These are phyloP conservation scores for Aureobasidium sp. DNA, from an alignment of 2,329 filamentous ascomycete genomes.

Conservation along the genomic window DNA sequence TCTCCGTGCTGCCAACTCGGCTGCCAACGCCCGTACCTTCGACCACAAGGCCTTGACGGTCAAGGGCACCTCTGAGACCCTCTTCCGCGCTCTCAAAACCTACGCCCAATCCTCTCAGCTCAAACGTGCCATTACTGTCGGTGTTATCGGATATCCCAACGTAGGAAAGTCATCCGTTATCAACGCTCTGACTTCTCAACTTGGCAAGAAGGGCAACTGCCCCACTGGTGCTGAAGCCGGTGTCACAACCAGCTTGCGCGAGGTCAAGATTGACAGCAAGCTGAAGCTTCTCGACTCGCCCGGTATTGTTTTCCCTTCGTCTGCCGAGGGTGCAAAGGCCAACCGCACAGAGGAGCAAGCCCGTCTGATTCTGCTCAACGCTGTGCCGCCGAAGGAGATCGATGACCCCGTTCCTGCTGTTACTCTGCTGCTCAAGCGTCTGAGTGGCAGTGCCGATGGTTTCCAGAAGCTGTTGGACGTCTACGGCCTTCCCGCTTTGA, in stretches of 20 bases:
- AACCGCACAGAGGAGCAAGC: conserved; percentile 59
- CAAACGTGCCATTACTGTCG: conserved; percentile 83
- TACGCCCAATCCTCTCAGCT: conserved; percentile 77
- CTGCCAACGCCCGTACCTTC: conserved; percentile 81
- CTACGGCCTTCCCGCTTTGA: conserved; percentile 76
- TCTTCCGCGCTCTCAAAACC: conserved; percentile 85
- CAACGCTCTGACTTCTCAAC: conserved; percentile 76
- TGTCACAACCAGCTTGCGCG: conserved; percentile 79
- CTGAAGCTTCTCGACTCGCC: conserved; percentile 89
- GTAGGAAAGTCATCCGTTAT: conserved; percentile 96
- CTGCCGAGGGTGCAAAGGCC: conserved; percentile 37
- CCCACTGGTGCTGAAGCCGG: conserved; percentile 87
- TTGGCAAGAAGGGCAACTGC: conserved; percentile 66
- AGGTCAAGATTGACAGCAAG: conserved; percentile 92
- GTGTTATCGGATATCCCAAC: conserved; percentile 92
- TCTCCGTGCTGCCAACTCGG: conserved; percentile 73
- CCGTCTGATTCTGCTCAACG: conserved; percentile 80
- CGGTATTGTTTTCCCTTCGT: conserved; percentile 84
- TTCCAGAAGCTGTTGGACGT: conserved; percentile 72
- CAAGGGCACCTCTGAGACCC: conserved; percentile 73
- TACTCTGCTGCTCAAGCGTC: conserved; percentile 70
- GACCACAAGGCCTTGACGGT: conserved; percentile 86
- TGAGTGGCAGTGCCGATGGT: conserved; percentile 66
- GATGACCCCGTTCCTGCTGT: conserved; percentile 87
- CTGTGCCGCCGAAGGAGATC: conserved; percentile 88